Evolutionary conservation across 768 basidiomycete species (phyloP), one percentile per base, ranked within the genome.

Genomic region (Leccinum rimulosum): DNA sequence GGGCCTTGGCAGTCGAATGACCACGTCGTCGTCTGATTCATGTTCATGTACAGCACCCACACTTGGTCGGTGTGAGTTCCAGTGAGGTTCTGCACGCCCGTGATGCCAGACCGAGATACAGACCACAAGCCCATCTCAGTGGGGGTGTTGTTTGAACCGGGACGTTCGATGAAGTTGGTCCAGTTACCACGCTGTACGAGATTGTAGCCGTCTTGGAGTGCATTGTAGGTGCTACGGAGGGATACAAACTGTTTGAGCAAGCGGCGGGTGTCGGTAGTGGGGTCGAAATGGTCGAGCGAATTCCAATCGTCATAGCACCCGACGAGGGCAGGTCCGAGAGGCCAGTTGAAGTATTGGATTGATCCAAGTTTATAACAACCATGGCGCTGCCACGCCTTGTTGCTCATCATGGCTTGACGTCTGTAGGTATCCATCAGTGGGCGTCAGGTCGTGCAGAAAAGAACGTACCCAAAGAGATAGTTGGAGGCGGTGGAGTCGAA

Each of bases 251-350:
- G 91, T 17, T 83, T 70, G 67, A 92, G 85, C 58, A 92, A 68
- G 57, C 93, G 87, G 40, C 89, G 84, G 40, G 82, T 81, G 67
- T 91, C 87, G 12, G 87, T 76, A 2, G 94, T 95, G 28, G 93
- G 93, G 73, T 97, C 95, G 70, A 96, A 96, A 71, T 97, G 95
- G 66, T 97, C 95, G 33, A 95, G 84, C 3, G 90, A 84, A 71
- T 96, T 95, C 92, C 91, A 95, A 65, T 91, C 86, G 68, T 96
- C 93, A 50, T 88, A 66, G 71, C 95, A 97, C 50, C 93, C 95
- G 17, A 93, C 76, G 33, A 93, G 70, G 3, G 90, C 75, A 65
- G 85, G 85, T 56, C 89, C 88, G 64, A 95, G 79, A 2, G 90
- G 89, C 84, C 95, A 91, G 74, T 96, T 94, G 81, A 89, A 97